These are phyloP conservation scores for Lachancea waltii DNA, from an alignment of 805 yeast genomes.

Conservation along the genomic window DNA sequence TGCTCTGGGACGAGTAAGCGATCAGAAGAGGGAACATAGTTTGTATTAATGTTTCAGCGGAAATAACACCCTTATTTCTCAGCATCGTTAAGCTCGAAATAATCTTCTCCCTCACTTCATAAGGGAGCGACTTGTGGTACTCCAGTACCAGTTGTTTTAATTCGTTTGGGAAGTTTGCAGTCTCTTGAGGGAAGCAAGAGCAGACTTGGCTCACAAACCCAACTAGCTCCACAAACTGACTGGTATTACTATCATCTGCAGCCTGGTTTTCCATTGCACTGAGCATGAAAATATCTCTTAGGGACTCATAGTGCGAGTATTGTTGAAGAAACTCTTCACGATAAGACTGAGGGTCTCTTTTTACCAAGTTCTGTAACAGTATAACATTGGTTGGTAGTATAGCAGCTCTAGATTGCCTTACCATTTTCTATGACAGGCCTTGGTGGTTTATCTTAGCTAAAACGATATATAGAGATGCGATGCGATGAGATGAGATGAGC, in stretches of 20 bases:
- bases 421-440: slow-evolving; percentile 72
- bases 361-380: slow-evolving; percentile 81
- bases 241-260: slow-evolving; percentile 27
- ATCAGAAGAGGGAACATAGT: slow-evolving; percentile 78
- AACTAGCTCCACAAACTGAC: slow-evolving; percentile 70
- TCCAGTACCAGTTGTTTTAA: slow-evolving; percentile 58
- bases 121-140: slow-evolving; percentile 74
- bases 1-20: slow-evolving; percentile 51
- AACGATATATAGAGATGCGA: neutral
- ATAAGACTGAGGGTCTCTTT: slow-evolving; percentile 91
- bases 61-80: slow-evolving; percentile 73
- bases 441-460: too few species aligned
- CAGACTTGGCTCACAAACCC: slow-evolving; percentile 93
- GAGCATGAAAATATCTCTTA: slow-evolving; percentile 76
- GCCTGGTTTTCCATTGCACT: slow-evolving; percentile 34
- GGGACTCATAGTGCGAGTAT: slow-evolving; percentile 84
- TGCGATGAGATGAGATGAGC: slow-evolving; percentile 25
- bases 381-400: slow-evolving; percentile 89
- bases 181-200: slow-evolving; percentile 81
- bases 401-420: slow-evolving; percentile 84
- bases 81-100: slow-evolving; percentile 85
- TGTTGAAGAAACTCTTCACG: slow-evolving; percentile 91
- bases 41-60: slow-evolving; percentile 75
- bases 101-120: slow-evolving; percentile 87
- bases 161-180: slow-evolving; percentile 78